Evolutionary conservation across 2,329 filamentous ascomycete species (phyloP).

Genomic region (Cercospora sojina): DNA sequence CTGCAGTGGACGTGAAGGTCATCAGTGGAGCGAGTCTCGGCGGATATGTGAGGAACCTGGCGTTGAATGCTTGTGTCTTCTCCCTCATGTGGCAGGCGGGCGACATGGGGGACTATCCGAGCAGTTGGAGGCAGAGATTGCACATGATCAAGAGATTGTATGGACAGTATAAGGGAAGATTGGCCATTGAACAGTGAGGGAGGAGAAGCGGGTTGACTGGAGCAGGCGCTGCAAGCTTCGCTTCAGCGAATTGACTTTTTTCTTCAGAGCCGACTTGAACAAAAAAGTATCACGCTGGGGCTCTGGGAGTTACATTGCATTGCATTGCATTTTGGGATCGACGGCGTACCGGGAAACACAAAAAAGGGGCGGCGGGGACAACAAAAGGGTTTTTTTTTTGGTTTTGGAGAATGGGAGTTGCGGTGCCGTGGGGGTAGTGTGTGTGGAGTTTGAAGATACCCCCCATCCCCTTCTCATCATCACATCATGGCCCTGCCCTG

Average conservation of each 20-base stretch:
- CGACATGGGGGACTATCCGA: slow-evolving; percentile 62
- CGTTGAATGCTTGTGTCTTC: slow-evolving; percentile 91
- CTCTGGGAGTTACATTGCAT: neutral
- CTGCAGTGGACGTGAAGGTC: slow-evolving; percentile 84
- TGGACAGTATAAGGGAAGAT: slow-evolving; percentile 51
- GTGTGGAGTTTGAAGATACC: neutral
- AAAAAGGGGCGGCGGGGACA: neutral
- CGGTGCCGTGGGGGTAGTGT: neutral
- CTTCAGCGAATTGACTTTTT: neutral
- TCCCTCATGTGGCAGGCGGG: slow-evolving; percentile 74
- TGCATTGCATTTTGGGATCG: neutral
- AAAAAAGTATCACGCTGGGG: too few relatives aligned
- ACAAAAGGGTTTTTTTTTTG: slow-evolving; percentile 6
- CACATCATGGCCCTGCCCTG: neutral
- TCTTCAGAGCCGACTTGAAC: neutral
- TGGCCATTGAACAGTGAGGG: neutral
- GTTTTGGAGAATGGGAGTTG: neutral
- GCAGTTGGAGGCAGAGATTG: slow-evolving; percentile 84
- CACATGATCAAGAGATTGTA: slow-evolving; percentile 80
- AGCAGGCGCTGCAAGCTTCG: neutral
- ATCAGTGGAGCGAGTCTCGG: slow-evolving; percentile 80
- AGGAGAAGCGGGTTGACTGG: neutral
- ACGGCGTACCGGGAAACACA: neutral
- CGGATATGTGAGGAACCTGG: slow-evolving; percentile 80
- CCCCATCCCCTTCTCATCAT: too few relatives aligned